These are phyloP conservation scores for Fusarium cicatricum DNA, from an alignment of 2,329 filamentous ascomycete genomes.

Conservation along the genomic window DNA sequence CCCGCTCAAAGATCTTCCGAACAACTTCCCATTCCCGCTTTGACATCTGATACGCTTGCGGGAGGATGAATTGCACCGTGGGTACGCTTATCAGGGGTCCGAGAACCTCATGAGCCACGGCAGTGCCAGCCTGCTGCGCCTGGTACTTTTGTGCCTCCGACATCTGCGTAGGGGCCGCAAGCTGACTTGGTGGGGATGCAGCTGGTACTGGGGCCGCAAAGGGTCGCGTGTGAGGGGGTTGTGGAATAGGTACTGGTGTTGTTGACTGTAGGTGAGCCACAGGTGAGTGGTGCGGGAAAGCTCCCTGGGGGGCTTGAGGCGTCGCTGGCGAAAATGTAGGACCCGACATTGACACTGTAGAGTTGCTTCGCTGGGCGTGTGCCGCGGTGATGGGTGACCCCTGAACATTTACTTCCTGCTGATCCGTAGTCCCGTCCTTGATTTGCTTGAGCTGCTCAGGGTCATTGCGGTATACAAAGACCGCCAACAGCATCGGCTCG, in stretches of 20 bases:
- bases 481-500: conserved; percentile 81
- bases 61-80: conserved; percentile 73
- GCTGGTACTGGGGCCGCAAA: conserved; percentile 10
- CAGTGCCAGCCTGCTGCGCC: conserved; percentile 61
- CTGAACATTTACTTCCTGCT: conserved; percentile 19
- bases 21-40: conserved; percentile 79
- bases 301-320: conserved; percentile 46
- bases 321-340: conserved; percentile 64
- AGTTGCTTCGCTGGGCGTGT: conserved; percentile 55
- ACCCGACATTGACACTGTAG: conserved; percentile 50
- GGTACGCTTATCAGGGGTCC: conserved; percentile 69
- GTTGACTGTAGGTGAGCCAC: conserved; percentile 46
- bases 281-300: conserved; percentile 47
- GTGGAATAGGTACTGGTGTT: conserved; percentile 49
- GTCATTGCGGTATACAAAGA: conserved; percentile 82
- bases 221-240: conserved; percentile 42
- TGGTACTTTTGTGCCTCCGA: conserved; percentile 49
- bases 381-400: conserved; percentile 48
- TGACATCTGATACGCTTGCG: conserved; percentile 73
- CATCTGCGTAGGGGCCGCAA: conserved; percentile 33
- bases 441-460: conserved; percentile 47
- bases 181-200: conserved; percentile 27
- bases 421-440: conserved; percentile 28
- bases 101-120: conserved; percentile 68
- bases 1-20: conserved; percentile 69